Conservation (phyloP, 208 protist species). For the Zelonia costaricensis region DNA sequence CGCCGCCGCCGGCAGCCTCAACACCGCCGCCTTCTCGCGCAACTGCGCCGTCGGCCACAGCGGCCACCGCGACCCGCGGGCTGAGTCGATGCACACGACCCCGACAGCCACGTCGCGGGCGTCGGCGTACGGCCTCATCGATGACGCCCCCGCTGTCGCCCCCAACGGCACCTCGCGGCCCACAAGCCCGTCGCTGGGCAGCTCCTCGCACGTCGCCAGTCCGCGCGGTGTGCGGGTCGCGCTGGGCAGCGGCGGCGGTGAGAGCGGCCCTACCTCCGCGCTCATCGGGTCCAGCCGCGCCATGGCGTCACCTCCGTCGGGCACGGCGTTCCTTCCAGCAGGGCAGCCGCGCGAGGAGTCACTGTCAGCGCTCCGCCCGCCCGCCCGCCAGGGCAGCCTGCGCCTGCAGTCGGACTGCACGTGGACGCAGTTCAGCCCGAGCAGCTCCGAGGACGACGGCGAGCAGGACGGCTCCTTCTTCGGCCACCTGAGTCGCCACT, state of each 20-base stretch:
- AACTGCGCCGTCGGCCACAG: no score
- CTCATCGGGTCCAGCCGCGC: background rate
- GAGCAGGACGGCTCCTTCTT: slow-evolving; percentile 3
- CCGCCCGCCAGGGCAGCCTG: slow-evolving; percentile 18
- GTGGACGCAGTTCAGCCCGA: slow-evolving; percentile 35
- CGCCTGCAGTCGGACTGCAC: slow-evolving; percentile 22
- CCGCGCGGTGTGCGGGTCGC: background rate
- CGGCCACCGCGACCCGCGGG: background rate
- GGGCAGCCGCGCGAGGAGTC: background rate
- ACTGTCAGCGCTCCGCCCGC: background rate
- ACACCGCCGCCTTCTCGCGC: slow-evolving; percentile 7
- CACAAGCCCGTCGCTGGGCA: slow-evolving; percentile 7
- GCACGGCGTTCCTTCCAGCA: background rate
- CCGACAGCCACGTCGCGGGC: background rate
- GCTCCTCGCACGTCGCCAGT: slow-evolving; percentile 5
- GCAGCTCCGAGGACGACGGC: slow-evolving; percentile 13
- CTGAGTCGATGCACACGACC: background rate
- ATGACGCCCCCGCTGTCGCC: background rate
- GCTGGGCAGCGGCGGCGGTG: background rate
- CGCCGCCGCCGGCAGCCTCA: background rate
- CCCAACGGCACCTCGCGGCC: background rate
- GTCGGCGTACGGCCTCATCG: background rate
- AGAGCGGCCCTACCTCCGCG: slow-evolving; percentile 1
- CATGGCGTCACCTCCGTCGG: background rate
- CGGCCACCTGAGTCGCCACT: background rate